phyloP scores from a whole-genome alignment of 805 yeast genomes.

The Suhomyces sp. region DNA sequence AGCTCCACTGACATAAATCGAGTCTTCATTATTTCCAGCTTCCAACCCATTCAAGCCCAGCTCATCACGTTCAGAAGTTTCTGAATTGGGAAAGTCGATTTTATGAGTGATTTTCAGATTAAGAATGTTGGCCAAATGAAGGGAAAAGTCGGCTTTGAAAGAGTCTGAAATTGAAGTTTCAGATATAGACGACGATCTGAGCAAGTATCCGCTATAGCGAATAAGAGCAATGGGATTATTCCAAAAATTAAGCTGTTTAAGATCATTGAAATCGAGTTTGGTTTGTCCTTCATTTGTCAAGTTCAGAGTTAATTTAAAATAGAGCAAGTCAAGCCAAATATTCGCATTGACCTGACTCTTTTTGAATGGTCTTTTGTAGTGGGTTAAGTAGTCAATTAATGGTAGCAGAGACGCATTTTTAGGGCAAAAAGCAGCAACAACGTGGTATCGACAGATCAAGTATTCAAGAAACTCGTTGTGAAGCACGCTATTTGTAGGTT shows the following conservation, averaged over 20 bases:
- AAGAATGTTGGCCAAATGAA: neutral
- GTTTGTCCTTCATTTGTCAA: conserved; percentile 17
- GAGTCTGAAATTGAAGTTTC: conserved; percentile 10
- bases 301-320: conserved; percentile 15
- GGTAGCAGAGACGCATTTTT: conserved; percentile 16
- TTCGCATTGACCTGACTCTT: conserved; percentile 34
- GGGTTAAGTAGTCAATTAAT: conserved; percentile 29
- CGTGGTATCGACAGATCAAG: conserved; percentile 32
- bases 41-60: neutral
- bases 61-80: conserved; percentile 20
- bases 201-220: conserved; percentile 25
- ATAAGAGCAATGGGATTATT: conserved; percentile 25
- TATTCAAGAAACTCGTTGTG: conserved; percentile 26
- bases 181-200: conserved; percentile 14
- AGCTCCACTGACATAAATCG: neutral
- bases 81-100: conserved; percentile 45
- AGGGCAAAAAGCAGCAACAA: conserved; percentile 24
- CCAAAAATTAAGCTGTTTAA: conserved; percentile 18
- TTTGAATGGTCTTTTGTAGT: conserved; percentile 13
- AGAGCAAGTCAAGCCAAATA: conserved; percentile 33
- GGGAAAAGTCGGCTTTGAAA: conserved; percentile 3
- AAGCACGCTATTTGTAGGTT: conserved; percentile 5
- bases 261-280: conserved; percentile 13
- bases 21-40: neutral
- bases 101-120: conserved; percentile 16